Base-by-base conservation (phyloP, 371 early-diverging fungal genomes). In the Rhizomucor pusillus region DNA sequence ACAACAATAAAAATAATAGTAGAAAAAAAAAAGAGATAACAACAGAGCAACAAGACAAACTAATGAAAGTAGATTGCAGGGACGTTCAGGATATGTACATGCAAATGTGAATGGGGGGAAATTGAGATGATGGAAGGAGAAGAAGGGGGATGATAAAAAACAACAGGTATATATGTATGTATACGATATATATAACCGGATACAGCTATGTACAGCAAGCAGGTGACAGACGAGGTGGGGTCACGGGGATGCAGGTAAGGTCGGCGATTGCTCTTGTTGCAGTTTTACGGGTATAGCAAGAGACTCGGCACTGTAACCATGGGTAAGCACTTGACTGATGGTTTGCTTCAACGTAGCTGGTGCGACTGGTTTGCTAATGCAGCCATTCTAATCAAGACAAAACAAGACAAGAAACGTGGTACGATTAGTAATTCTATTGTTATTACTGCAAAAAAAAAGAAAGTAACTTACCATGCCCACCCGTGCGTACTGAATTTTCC, bases 301-400 rank as follows among this genome's bases (percentile, higher is more conserved):
- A 5, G 62, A 62, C 43, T 62, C 57, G 12, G 52, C 52, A 36
- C 62, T 56, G 36, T n/a, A 52, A n/a, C 64, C 64, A 50, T 55
- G 35, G 13, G 50, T 52, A 39, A 77, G 63, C 3, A 73, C 63
- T 23, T 43, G 59, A 22, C 47, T 52, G 12, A 77, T 35, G 6
- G 68, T 67, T 44, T 67, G 54, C 48, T 67, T 73, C 1, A 78
- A 44, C 16, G 58, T 61, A 24, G 41, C 48, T 6, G 67, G 60
- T 14, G 63, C 60, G n/a, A 79, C 64, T 2, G 79, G 79, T 54
- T 79, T 79, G 45, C 73, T 60, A 40, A 79, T 50, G 46, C 75
- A 79, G 1, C 79, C 79, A 61, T 73, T 70, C 78, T 77, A 69
- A 12, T 48, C 29, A 23, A 43, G 44, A 19, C 12, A 47, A 41